Base-by-base conservation (phyloP, 768 basidiomycete genomes). In the Cyathus striatus region DNA sequence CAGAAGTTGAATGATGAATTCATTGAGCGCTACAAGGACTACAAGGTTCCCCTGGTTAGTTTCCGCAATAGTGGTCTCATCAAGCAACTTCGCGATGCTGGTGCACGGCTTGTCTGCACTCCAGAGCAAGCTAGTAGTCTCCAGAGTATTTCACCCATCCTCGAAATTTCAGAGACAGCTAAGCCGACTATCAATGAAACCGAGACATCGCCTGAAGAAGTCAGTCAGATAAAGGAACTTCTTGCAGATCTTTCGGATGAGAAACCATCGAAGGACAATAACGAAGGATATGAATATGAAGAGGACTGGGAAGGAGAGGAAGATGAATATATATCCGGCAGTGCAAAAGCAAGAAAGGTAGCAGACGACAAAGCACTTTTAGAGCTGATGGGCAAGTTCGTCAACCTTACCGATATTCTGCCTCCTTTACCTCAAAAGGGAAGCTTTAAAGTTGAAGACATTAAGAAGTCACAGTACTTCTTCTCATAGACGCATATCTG, bases 351-450 rank as follows among this genome's bases (percentile, higher is more conserved):
- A 17, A 51, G 52, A 46, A 63, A 53, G 41, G 52, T 46, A 20
- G 52, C 42, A 32, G 59, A 53, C 25, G 58, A 60, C 17, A 45
- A 52, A 12, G 58, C 50, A 32, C 43, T 44, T 16, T 46, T 53
- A 23, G 52, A 57, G 44, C 50, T 72, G 22, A 49, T 61, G 53
- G 70, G 72, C 66, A 81, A 78, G 69, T 92, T 91, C 58, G 76
- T 96, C 42, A 71, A 79, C 50, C 63, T 98, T 34, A 62, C 69
- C 23, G 84, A 89, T 51, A 50, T 94, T 51, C 61, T 97, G 16
- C 93, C 93, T 0, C 84, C 82, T 0, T 61, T 92, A 17, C 95
- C 95, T 0, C 58, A 78, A 62, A 90, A 89, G 68, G 95, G 95
- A 42, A 69, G 70, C 44, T 96, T 98, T 60, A 77, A 89, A 50